A percentile compares a stretch with the other conserved stretches of the same genome.
These are phyloP conservation scores for Thalassiosira pacifica DNA, from an alignment of 352 stramenopile genomes.

Conservation along the genomic window DNA sequence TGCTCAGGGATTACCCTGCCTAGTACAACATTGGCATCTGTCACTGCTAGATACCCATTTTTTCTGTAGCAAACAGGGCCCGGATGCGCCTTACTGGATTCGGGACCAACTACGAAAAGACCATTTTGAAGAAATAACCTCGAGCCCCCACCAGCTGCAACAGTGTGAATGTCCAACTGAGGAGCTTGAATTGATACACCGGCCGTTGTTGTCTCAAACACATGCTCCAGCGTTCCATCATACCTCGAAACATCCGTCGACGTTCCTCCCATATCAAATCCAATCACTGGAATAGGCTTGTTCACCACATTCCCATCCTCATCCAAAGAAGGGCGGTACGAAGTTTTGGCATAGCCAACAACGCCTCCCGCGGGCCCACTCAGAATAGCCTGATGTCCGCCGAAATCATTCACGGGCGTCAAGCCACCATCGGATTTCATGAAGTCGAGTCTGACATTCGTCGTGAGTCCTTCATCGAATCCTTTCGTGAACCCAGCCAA, in stretches of 20 bases:
- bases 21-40: constrained; percentile 98
- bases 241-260: constrained; percentile 98
- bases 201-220: constrained; percentile 98
- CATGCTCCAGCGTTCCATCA: constrained; percentile 96
- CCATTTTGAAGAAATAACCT: constrained; percentile 96
- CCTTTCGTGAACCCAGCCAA: constrained; percentile 95
- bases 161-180: constrained; percentile 99
- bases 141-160: constrained; percentile 96
- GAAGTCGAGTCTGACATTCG: constrained; percentile 92
- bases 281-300: constrained; percentile 90
- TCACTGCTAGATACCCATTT: constrained; percentile 97
- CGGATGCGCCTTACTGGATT: constrained; percentile 96
- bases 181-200: constrained; percentile 97
- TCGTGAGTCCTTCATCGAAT: constrained; percentile 93
- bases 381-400: constrained; percentile 85
- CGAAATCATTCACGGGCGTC: constrained; percentile 92
- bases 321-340: constrained; percentile 60
- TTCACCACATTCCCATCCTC: constrained; percentile 29
- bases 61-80: constrained; percentile 97
- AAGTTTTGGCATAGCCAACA: constrained; percentile 95
- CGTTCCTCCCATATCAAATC: constrained; percentile 99
- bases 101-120: constrained; percentile 97
- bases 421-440: constrained; percentile 99
- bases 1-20: constrained; percentile 96
- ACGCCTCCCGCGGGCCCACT: constrained; percentile 81